phyloP scores from a whole-genome alignment of 2,329 filamentous ascomycete genomes.

The Xylariaceae sp. region DNA sequence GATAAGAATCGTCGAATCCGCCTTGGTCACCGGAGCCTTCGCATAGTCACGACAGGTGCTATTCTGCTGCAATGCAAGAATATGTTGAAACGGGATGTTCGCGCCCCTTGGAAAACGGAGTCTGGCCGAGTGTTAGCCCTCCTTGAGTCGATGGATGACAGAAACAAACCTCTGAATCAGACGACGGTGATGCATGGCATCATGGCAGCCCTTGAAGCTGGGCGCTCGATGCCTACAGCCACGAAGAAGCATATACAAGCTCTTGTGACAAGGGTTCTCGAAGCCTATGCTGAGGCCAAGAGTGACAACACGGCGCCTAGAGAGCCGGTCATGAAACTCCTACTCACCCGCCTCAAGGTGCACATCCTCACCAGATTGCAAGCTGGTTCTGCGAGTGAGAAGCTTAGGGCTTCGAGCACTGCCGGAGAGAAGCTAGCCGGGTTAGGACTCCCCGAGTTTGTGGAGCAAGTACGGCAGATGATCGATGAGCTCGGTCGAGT shows the following conservation, averaged over 20 bases:
- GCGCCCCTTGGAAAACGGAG: conserved; percentile 70
- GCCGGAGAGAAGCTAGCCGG: conserved; percentile 65
- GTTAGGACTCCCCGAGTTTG: conserved; percentile 68
- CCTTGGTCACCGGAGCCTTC: conserved; percentile 52
- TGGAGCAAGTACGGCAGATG: conserved; percentile 61
- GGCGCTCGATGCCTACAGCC: conserved; percentile 58
- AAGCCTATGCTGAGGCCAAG: conserved; percentile 45
- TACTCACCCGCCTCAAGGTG: conserved; percentile 61
- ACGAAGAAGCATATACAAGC: conserved; percentile 56
- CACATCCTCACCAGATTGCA: conserved; percentile 62
- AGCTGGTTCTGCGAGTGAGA: conserved; percentile 63
- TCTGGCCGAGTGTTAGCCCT: conserved; percentile 65
- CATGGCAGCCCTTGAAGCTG: conserved; percentile 58
- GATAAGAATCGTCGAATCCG: conserved; percentile 59
- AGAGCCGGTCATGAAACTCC: conserved; percentile 58
- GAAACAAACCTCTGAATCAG: conserved; percentile 42
- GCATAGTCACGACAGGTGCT: conserved; percentile 67
- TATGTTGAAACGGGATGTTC: conserved; percentile 72
- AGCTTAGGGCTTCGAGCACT: conserved; percentile 62
- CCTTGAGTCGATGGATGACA: conserved; percentile 50
- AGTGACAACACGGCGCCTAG: conserved; percentile 39
- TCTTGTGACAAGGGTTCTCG: conserved; percentile 52
- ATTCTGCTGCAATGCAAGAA: conserved; percentile 79
- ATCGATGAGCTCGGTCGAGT: conserved; percentile 63
- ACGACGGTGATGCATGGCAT: conserved; percentile 51